Base-by-base conservation (phyloP, 2,329 filamentous ascomycete genomes). In the Microcyclospora pomicola region DNA sequence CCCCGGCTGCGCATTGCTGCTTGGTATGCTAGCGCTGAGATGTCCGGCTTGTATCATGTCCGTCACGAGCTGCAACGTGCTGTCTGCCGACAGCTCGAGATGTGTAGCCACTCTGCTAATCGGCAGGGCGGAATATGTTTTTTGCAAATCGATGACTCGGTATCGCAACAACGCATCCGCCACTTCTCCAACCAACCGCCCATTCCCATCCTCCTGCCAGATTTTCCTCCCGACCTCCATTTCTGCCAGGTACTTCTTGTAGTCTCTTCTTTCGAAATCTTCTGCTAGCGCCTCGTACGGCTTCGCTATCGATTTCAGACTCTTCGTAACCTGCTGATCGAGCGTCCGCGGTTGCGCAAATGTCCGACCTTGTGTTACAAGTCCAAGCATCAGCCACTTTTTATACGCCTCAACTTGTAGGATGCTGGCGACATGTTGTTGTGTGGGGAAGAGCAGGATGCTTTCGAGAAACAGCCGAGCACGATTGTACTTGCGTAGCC, bases 361-460 rank as follows among this genome's bases (percentile, higher is more conserved):
- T 49, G 73, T 65, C 50, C 67, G 73, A 47, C 86, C 87, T 37
- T 77, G 65, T 6, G 73, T 67, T 13, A 98, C 64, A 38, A 95
- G 68, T 37, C 77, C 75, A 9, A 86, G 71, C 12, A 98, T 64
- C 7, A 92, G 56, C 82, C 85, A 95, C 60, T 88, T 92, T 63
- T 88, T 92, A 66, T 93, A 88, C 5, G 84, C 83, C 47, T 94
- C 85, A 3, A 82, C 68, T 80, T 91, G 91, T 36, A 92, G 69
- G 13, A 51, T 42, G 55, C 77, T 79, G 58, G 80, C 88, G 10
- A 75, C 67, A 28, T 74, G 69, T 27, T 68, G 65, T 14, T 77
- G 77, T 0, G 69, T 66, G 1, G 86, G 83, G 40, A 78, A 77
- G 2, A 77, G 73, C 28, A 93, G 53, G 31, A 68, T 57, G 37